These are phyloP conservation scores for Bipolaris victoriae DNA, from an alignment of 2,329 filamentous ascomycete genomes.

Conservation along the genomic window DNA sequence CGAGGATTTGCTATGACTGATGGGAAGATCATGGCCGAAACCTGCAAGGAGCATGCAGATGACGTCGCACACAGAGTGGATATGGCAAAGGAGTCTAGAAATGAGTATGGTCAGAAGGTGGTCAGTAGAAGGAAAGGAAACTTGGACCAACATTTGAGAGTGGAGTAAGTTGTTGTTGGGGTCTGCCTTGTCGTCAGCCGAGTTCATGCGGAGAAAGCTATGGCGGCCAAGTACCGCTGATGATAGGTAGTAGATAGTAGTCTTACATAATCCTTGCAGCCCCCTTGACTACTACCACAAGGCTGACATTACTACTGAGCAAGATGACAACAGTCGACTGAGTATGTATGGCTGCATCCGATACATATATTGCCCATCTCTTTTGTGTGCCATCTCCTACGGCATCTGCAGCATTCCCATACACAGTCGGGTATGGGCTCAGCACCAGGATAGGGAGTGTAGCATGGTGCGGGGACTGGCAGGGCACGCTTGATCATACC, in stretches of 20 bases:
- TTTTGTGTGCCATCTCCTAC: conserved; percentile 19
- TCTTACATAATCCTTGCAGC: no score
- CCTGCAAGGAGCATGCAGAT: not conserved
- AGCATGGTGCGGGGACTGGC: not conserved
- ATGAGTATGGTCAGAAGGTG: not conserved
- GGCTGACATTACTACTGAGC: not conserved
- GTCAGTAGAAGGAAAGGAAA: not conserved
- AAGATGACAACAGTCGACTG: conserved; percentile 17
- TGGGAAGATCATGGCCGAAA: not conserved
- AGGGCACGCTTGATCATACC: not conserved
- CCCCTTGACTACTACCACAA: not conserved
- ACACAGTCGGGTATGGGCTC: conserved; percentile 18
- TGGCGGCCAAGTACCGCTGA: no score
- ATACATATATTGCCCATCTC: conserved; percentile 21
- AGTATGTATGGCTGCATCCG: conserved; percentile 20
- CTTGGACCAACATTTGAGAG: not conserved
- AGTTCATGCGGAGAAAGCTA: not conserved
- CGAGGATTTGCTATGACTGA: not conserved
- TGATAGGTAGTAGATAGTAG: no score
- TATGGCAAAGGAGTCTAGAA: not conserved
- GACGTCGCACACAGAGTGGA: not conserved
- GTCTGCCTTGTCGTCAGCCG: not conserved
- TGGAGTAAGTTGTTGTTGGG: not conserved
- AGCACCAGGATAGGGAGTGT: conserved; percentile 15
- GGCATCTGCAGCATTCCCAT: conserved; percentile 23